phyloP scores from a whole-genome alignment of 1,284 basidiomycete genomes.

The Coniophora puteana region DNA sequence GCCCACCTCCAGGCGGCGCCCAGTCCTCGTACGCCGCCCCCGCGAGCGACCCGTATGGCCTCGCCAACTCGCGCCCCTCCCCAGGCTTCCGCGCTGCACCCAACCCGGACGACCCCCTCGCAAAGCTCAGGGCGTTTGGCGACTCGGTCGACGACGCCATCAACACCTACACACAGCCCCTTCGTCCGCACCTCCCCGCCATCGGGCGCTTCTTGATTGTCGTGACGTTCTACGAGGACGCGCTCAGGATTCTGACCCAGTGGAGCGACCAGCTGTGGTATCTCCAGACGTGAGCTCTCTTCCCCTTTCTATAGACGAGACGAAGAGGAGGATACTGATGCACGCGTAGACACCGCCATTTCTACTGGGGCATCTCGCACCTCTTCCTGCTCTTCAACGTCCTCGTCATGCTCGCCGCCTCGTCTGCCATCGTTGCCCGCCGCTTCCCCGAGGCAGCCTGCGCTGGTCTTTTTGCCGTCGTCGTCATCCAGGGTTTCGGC shows the following conservation, averaged over 20 bases:
- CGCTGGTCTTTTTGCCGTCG: constrained; percentile 86
- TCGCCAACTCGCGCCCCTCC: constrained; percentile 62
- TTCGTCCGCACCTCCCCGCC: constrained; percentile 92
- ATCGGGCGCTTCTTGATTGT: constrained; percentile 97
- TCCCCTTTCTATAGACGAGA: constrained; percentile 3
- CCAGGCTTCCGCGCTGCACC: constrained; percentile 71
- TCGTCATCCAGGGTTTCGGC: constrained; percentile 92
- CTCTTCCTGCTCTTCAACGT: constrained; percentile 92
- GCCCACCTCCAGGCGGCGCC: too few species aligned
- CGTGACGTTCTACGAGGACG: constrained; percentile 97
- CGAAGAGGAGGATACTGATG: constrained; percentile 1
- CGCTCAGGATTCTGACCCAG: constrained; percentile 89
- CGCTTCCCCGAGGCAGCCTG: constrained; percentile 88
- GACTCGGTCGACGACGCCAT: constrained; percentile 88
- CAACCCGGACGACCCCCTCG: constrained; percentile 81
- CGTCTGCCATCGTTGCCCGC: constrained; percentile 86
- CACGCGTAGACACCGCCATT: constrained; percentile 76
- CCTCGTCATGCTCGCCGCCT: constrained; percentile 88
- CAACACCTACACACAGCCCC: constrained; percentile 90
- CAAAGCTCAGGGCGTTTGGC: constrained; percentile 77
- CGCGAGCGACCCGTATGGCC: constrained; percentile 75
- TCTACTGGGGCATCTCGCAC: constrained; percentile 94
- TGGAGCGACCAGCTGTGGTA: constrained; percentile 98
- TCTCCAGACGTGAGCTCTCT: constrained; percentile 73
- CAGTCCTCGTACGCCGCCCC: constrained; percentile 47